phyloP scores from a whole-genome alignment of 75 land plant species.

The Ceratopteris richardii region DNA sequence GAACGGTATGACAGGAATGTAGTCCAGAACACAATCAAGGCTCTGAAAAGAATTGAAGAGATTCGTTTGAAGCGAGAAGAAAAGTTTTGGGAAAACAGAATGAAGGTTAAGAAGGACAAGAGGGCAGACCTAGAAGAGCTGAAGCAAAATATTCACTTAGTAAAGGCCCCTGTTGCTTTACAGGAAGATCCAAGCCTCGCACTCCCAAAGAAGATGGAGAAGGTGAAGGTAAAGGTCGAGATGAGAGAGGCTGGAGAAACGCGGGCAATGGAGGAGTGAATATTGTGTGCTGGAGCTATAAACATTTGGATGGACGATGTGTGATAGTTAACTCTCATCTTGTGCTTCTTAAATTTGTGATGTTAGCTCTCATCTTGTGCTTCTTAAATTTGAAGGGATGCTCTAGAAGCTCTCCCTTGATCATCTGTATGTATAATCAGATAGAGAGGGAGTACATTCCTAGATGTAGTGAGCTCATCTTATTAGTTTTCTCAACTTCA shows the following conservation, averaged over 20 bases:
- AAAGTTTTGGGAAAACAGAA: conserved; percentile 54
- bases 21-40: conserved; percentile 71
- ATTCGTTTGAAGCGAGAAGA: conserved; percentile 48
- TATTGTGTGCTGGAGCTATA: background rate
- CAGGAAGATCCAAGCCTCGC: conserved; percentile 58
- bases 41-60: conserved; percentile 84
- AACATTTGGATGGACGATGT: too few species aligned
- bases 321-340: too few species aligned
- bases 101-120: conserved; percentile 66
- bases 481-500: too few species aligned
- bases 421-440: too few species aligned
- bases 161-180: conserved; percentile 71
- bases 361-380: too few species aligned
- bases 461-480: too few species aligned
- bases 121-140: conserved; percentile 59
- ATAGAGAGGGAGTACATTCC: too few species aligned
- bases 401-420: too few species aligned
- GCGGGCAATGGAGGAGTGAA: conserved; percentile 54
- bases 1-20: conserved; percentile 91
- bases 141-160: conserved; percentile 68
- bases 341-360: too few species aligned
- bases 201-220: conserved; percentile 41
- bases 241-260: conserved; percentile 27
- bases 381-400: too few species aligned
- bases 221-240: conserved; percentile 61